Evolutionary conservation across 23 red algal genomes (phyloP), one percentile per base, ranked within the genome.

Genomic region (Gracilaria vermiculophylla): DNA sequence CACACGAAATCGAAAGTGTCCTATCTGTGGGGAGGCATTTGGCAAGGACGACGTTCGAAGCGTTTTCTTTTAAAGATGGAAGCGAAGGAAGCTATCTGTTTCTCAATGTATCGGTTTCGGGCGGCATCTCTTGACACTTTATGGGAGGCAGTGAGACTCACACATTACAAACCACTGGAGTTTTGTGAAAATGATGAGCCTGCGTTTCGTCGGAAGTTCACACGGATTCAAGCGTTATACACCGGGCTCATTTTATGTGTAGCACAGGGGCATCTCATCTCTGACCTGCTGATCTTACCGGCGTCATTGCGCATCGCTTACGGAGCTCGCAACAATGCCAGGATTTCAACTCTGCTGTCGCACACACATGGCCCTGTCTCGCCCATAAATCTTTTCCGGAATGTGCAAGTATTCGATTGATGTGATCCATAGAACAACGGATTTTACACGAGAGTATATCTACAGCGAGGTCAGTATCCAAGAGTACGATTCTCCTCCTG

Each of bases 1-100:
- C 6, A 93, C 86, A 5, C 69, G 97, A 41, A 95, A 93, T 65
- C 91, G 97, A 72, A 99, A 99, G 85, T 99, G 97, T 60, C 97
- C 97, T 4, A 71, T 93, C 58, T 99, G 97, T 78, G 89, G 93
- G 14, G 76, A 94, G 60, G 35, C 80, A 39, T 99, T 99, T 77
- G 84, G 88, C 50, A 79, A 83, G 6, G 92, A 95, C 53, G 97
- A 99, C 45, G 90, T 94, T 36, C 67, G 82, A 23, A 89, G 49
- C 31, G 89, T 99, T 35, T 98, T 91, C 62, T 99, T 99, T 72
- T 95, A 90, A 87, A 23, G 16, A 37, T 70, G 16, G 28, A 10
- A 85, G 5, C n/a, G 23, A 17, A 85, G 21, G 19, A 13, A 47
- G 31, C 7, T 73, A 20, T 64, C 58, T 25, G 28, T 0, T 34